Evolutionary conservation across 2,329 filamentous ascomycete species (phyloP).

Genomic region (Colletotrichum lentis): DNA sequence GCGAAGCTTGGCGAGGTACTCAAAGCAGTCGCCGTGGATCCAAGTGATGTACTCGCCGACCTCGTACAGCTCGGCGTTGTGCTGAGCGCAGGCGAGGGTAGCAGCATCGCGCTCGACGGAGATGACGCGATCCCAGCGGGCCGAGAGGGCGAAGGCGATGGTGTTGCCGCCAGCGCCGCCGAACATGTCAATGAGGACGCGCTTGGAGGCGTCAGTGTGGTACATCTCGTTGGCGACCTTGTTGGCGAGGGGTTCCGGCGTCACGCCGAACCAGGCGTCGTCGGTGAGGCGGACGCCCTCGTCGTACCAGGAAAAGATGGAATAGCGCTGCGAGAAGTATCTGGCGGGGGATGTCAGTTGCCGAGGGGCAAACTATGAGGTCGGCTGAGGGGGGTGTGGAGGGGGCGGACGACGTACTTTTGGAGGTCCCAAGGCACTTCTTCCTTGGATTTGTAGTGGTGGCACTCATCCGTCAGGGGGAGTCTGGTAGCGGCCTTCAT

Average conservation of each 20-base stretch:
- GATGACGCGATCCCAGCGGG: conserved; percentile 82
- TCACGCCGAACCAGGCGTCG: conserved; percentile 96
- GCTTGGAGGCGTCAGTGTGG: conserved; percentile 62
- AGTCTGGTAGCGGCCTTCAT: conserved; percentile 57
- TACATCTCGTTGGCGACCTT: conserved; percentile 79
- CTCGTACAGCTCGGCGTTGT: conserved; percentile 88
- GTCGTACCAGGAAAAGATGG: conserved; percentile 87
- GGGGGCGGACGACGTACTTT: conserved; percentile 66
- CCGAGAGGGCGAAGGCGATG: conserved; percentile 89
- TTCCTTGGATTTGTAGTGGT: conserved; percentile 75
- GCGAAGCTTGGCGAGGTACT: conserved; percentile 64
- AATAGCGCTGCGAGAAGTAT: conserved; percentile 90
- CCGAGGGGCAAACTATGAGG: too few species aligned
- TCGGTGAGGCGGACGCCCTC: conserved; percentile 90
- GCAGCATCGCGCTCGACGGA: conserved; percentile 85
- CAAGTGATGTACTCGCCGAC: conserved; percentile 79
- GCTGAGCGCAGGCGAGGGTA: conserved; percentile 87
- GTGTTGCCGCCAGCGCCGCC: conserved; percentile 91
- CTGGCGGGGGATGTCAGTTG: conserved; percentile 52
- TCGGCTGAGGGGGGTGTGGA: background rate
- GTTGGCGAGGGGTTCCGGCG: conserved; percentile 88
- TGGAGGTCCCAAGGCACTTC: conserved; percentile 85
- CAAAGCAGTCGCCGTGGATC: conserved; percentile 87
- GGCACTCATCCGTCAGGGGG: conserved; percentile 68
- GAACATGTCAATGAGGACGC: conserved; percentile 85